Conservation (phyloP, 306 rosid genomes). For the Adenanthera pavonina region DNA sequence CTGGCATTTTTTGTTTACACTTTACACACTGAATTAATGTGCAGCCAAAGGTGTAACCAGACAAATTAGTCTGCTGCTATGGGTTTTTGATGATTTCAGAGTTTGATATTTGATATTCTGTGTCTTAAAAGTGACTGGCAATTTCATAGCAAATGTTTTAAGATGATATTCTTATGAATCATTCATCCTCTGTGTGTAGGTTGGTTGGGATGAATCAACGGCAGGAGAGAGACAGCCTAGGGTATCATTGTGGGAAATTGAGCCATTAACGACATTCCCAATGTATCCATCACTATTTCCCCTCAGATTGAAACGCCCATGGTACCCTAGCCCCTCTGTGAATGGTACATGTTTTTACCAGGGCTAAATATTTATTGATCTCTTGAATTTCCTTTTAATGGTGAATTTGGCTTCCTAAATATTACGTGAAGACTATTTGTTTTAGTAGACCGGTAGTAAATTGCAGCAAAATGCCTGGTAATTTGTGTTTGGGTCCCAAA, state of each 20-base stretch:
- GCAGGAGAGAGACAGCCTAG: constrained; percentile 90
- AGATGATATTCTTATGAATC: neutral
- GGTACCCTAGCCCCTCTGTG: constrained; percentile 80
- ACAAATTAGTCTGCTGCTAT: constrained; percentile 6
- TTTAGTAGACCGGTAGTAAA: neutral
- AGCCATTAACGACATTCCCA: constrained; percentile 89
- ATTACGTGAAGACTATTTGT: neutral
- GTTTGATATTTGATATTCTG: constrained; percentile 11
- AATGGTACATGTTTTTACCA: constrained; percentile 52
- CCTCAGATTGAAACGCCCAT: constrained; percentile 84
- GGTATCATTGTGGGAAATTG: constrained; percentile 92
- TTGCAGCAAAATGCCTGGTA: neutral
- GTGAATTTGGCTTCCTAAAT: neutral
- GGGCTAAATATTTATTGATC: neutral
- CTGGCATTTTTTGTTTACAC: neutral
- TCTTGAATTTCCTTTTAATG: no score
- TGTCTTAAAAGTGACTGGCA: neutral
- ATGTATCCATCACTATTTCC: constrained; percentile 92
- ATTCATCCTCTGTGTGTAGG: constrained; percentile 49
- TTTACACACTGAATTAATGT: neutral
- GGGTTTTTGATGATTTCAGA: constrained; percentile 2
- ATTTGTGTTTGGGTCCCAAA: neutral
- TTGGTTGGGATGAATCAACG: constrained; percentile 95
- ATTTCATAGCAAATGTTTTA: neutral
- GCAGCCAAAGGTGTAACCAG: neutral